These are phyloP conservation scores for Guillardia theta DNA, from an alignment of 78 protist species.

Conservation along the genomic window DNA sequence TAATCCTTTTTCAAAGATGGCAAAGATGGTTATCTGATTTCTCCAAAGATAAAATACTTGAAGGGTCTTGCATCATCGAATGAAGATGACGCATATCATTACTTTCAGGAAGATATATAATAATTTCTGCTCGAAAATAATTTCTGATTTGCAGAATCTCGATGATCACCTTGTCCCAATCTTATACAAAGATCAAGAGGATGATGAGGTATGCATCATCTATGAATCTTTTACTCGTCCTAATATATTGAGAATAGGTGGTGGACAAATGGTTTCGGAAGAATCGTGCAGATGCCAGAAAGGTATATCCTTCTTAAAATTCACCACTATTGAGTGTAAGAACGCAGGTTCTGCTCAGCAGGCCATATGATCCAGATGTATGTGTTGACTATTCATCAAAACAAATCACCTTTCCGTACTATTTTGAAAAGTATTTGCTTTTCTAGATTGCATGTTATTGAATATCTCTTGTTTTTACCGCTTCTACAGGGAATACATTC, in stretches of 20 bases:
- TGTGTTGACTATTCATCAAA: background rate
- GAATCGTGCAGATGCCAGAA: slow-evolving; percentile 8
- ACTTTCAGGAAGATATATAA: slow-evolving; percentile 2
- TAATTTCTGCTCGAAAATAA: too few relatives aligned
- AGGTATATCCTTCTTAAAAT: too few relatives aligned
- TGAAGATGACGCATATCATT: slow-evolving; percentile 16
- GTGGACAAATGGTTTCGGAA: slow-evolving; percentile 32
- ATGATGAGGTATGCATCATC: background rate
- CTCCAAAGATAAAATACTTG: background rate
- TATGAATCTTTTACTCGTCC: too few relatives aligned
- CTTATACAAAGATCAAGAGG: background rate
- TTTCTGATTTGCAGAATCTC: background rate
- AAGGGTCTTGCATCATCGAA: slow-evolving; percentile 23
- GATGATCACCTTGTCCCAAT: background rate
- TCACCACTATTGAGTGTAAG: too few relatives aligned
- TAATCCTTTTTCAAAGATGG: too few relatives aligned
- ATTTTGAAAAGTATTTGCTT: background rate
- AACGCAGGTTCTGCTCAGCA: background rate
- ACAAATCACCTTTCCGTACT: background rate
- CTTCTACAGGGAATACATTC: background rate
- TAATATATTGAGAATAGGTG: too few relatives aligned
- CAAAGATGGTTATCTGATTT: too few relatives aligned
- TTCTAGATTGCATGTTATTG: background rate
- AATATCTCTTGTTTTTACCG: background rate
- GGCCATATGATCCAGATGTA: slow-evolving; percentile 16